Base-by-base conservation (phyloP, 1,284 basidiomycete genomes). In the Papiliotrema fonsecae region DNA sequence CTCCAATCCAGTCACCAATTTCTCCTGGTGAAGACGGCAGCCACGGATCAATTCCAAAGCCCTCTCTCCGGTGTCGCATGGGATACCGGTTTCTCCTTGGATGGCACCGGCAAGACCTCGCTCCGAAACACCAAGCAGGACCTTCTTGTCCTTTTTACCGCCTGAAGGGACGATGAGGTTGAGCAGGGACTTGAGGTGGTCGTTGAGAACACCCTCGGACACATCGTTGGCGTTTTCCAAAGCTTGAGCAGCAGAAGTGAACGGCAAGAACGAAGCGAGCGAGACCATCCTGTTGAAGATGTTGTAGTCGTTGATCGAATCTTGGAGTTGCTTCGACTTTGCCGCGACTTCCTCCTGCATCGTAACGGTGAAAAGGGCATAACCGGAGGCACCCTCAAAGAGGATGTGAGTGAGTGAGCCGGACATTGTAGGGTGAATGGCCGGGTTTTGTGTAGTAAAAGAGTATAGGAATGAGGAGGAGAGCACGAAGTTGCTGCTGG, bases 181-280 rank as follows among this genome's bases (percentile, higher is more conserved):
- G 54, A 98, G 81, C 44, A 97, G 77, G 45, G 85, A 83, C 71
- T 86, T 84, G 52, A 98, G 78, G 73, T 91, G 83, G 56, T 91
- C 87, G 70, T 88, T 93, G 45, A 97, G 75, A 51, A 94, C 60
- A 91, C 94, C 92, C 79, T 97, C 94, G 5, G 94, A 97, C 16
- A 98, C 77, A 75, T 98, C 93, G 70, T 97, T 96, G 50, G 87
- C 86, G 65, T 96, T 97, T 76, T 98, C 92, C 58, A 99, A 78
- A 25, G 94, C 96, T 72, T 97, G 88, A 1, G 90, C 91, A 34
- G 93, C 92, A 58, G 81, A 92, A 73, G 90, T 91, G 81, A 96
- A 98, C 2, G 96, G 94, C 51, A 85, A 81, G 78, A 97, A 98
- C 69, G 88, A 93, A 73, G 88, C 75, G 64, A 98, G 78, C 65